phyloP scores from a whole-genome alignment of 495 filamentous ascomycete species.

The Aspergillus sclerotioniger region DNA sequence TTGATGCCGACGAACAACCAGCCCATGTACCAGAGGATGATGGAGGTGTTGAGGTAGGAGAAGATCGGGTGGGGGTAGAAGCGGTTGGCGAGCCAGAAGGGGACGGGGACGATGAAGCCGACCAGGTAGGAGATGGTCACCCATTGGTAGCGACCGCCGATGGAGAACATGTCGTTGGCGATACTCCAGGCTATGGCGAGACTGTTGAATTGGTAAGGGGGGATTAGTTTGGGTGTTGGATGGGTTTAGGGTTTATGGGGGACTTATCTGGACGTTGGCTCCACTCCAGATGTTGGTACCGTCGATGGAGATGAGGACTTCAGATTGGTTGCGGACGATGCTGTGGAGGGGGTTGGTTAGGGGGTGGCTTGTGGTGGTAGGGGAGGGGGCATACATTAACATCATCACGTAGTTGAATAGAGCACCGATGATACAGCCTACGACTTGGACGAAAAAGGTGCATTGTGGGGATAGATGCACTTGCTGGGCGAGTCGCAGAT shows the following conservation, averaged over 20 bases:
- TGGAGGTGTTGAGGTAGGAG: slow-evolving; percentile 6
- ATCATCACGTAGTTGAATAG: slow-evolving; percentile 6
- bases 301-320: neutral
- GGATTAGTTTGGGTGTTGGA: neutral
- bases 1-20: slow-evolving; percentile 5
- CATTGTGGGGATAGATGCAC: slow-evolving; percentile 1
- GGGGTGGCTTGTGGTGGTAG: neutral
- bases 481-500: slow-evolving; percentile 4
- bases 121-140: slow-evolving; percentile 4
- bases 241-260: neutral
- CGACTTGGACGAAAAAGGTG: slow-evolving; percentile 1
- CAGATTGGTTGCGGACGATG: neutral
- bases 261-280: slow-evolving; percentile 3
- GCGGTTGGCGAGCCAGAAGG: slow-evolving; percentile 2
- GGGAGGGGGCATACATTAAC: neutral
- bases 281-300: slow-evolving; percentile 4
- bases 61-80: neutral
- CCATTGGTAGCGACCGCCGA: slow-evolving; percentile 4
- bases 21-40: slow-evolving; percentile 5
- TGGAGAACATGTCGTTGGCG: slow-evolving; percentile 6
- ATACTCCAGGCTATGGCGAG: slow-evolving; percentile 3
- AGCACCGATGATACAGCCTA: neutral
- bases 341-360: neutral
- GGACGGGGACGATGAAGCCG: slow-evolving; percentile 3
- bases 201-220: neutral